Base-by-base conservation (phyloP, 768 basidiomycete species). In the Mycena floridula region DNA sequence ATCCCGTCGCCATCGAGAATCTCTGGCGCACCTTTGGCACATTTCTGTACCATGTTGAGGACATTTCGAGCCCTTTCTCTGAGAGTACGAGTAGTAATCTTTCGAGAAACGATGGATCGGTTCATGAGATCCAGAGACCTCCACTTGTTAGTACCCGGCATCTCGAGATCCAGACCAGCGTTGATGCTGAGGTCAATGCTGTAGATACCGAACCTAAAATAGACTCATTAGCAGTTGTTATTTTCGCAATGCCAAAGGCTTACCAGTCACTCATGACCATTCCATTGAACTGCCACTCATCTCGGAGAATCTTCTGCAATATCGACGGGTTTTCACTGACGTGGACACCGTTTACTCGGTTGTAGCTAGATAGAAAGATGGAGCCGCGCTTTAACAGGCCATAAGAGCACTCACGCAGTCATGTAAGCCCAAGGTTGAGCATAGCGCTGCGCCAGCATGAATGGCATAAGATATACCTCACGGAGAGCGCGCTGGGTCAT, bases 211-310 rank as follows among this genome's bases (percentile, higher is more conserved):
- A 77, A 80, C 84, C 82, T 84, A 43, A n/a, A 22, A 8, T 20
- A 11, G 11, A 21, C 30, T 20, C 24, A 11, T 44, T 28, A 9
- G 24, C 21, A 43, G 9, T 7, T 16, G n/a, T n/a, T n/a, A n/a
- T n/a, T n/a, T n/a, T n/a, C 13, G 18, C 20, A 23, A 13, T 35
- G 26, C 28, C n/a, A 16, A 28, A 32, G 7, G 45, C 58, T 20
- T 59, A 85, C 89, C 88, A 91, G 59, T 89, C 89, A 50, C 83
- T 85, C 64, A 89, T 85, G 48, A 87, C 67, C 35, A 79, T 58
- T 0, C 85, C 83, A 24, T 80, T 67, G 51, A 83, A 85, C 25
- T 73, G 70, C 87, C 87, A 89, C 55, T 89, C 88, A 24, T 71
- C 69, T 7, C 87, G 75, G n/a, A 89, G 67, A 37, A 89, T 74